These are phyloP conservation scores for Phytophthora rubi DNA, from an alignment of 352 stramenopile genomes.

Conservation along the genomic window DNA sequence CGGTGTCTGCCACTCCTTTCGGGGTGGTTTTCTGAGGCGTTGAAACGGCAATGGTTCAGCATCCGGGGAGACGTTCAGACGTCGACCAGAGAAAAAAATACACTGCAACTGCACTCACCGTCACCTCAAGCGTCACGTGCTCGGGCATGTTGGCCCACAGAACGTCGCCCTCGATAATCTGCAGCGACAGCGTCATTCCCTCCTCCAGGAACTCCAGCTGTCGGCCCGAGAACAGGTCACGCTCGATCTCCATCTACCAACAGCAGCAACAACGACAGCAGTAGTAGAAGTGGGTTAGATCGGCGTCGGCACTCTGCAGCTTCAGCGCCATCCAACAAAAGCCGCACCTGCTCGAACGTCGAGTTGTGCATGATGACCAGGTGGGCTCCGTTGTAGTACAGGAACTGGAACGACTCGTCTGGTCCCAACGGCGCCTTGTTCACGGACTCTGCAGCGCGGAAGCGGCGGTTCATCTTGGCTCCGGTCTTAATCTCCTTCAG, in stretches of 20 bases:
- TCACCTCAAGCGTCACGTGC: constrained; percentile 75
- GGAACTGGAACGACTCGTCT: constrained; percentile 82
- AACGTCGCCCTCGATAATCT: constrained; percentile 87
- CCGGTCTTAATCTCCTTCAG: constrained; percentile 90
- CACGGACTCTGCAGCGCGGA: constrained; percentile 81
- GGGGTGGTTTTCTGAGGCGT: constrained; percentile 68
- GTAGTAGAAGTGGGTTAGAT: not conserved
- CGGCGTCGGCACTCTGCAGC: not conserved
- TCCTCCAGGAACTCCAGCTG: constrained; percentile 83
- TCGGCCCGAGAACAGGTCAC: constrained; percentile 69
- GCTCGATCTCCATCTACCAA: constrained; percentile 73
- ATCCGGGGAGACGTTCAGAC: not conserved
- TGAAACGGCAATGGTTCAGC: constrained; percentile 9
- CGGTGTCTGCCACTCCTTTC: constrained; percentile 78
- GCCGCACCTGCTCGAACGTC: constrained; percentile 78
- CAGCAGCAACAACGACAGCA: not conserved
- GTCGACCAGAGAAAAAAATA: constrained; percentile 2
- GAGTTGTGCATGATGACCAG: constrained; percentile 86
- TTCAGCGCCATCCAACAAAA: not conserved
- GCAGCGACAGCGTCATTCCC: constrained; percentile 80
- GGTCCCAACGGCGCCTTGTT: constrained; percentile 78
- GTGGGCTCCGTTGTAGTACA: constrained; percentile 82
- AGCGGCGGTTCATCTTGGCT: constrained; percentile 83
- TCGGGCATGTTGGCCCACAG: constrained; percentile 90
- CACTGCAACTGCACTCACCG: constrained; percentile 37